These are phyloP conservation scores for Phaeosphaeriaceae sp. DNA, from an alignment of 2,329 filamentous ascomycete species.

Conservation along the genomic window DNA sequence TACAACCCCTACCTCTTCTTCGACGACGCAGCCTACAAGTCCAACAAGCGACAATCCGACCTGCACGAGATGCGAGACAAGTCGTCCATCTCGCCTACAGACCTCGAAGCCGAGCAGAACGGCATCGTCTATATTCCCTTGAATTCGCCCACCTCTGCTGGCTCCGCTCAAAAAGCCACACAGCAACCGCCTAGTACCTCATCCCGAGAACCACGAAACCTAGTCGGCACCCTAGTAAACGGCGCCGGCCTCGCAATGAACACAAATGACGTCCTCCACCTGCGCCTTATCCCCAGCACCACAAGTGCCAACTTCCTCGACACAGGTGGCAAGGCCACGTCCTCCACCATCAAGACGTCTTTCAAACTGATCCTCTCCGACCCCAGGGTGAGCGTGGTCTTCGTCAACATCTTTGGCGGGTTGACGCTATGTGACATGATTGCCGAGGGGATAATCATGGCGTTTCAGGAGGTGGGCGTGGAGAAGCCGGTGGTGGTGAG, in stretches of 20 bases:
- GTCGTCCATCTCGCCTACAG: slow-evolving; percentile 61
- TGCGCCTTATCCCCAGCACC: slow-evolving; percentile 67
- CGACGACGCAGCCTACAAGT: slow-evolving; percentile 74
- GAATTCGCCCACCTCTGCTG: slow-evolving; percentile 8
- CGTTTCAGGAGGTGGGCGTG: slow-evolving; percentile 73
- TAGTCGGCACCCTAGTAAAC: slow-evolving; percentile 85
- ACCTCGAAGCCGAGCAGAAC: slow-evolving; percentile 69
- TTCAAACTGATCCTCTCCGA: slow-evolving; percentile 79
- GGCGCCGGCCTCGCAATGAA: slow-evolving; percentile 92
- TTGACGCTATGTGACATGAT: slow-evolving; percentile 83
- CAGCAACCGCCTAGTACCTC: not conserved
- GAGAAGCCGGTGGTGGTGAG: slow-evolving; percentile 76
- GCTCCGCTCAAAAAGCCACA: slow-evolving; percentile 46
- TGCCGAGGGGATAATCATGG: slow-evolving; percentile 75
- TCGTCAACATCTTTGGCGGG: slow-evolving; percentile 76
- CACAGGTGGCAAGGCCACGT: slow-evolving; percentile 87
- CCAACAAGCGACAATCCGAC: slow-evolving; percentile 66
- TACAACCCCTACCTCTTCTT: slow-evolving; percentile 68
- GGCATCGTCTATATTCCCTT: slow-evolving; percentile 83
- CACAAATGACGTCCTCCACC: slow-evolving; percentile 79
- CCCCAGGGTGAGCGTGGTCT: slow-evolving; percentile 73
- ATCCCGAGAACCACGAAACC: slow-evolving; percentile 47
- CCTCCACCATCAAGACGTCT: slow-evolving; percentile 77
- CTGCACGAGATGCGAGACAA: slow-evolving; percentile 66
- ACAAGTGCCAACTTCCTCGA: slow-evolving; percentile 85